Base-by-base conservation (phyloP, 805 yeast genomes). In the Starmerella bombicola region DNA sequence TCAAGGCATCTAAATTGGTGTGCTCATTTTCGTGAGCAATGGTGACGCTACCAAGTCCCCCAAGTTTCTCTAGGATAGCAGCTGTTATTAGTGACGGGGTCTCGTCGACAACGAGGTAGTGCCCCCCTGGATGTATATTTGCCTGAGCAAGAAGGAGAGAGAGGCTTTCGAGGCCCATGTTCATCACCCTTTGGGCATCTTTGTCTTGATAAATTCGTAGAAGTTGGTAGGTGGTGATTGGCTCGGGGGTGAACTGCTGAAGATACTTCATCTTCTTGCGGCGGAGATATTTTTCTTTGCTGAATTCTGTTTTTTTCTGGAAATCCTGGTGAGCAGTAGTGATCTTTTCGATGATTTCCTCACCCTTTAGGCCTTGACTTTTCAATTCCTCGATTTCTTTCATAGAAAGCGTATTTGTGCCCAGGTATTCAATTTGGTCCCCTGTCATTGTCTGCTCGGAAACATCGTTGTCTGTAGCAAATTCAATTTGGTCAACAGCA, bases 1-100 rank as follows among this genome's bases (percentile, higher is more conserved):
- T 71, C 42, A 88, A 61, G 0, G 81, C 73, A 44, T 79, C 79
- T 21, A 78, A 63, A 55, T 86, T 86, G 2, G 94, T 77, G 56
- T 88, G 96, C 59, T 91, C 98, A 59, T 84, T 84, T 56, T 91
- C 98, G 61, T 91, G 96, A 1, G 78, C 66, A 17, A 83, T 69
- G 3, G 83, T 68, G 33, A 91, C 74, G 38, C 73, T 64, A 12
- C 95, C 94, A 2, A 55, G 59, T 4, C 74, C 73, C 45, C 75
- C 76, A 88, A 93, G 82, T 56, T 96, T 69, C 58, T 91, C 99
- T 61, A 91, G 57, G 69, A 91, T 67, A 3, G 93, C 83, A 45
- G 81, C 81, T 5, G 81, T 72, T 1, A 91, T 57, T n/a, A 88
- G 68, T 5, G 97, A 95, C 24, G 94, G 86, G n/a, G 95, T 80